Conservation (phyloP, 306 rosid species). For the Echinosophora koreensis region DNA sequence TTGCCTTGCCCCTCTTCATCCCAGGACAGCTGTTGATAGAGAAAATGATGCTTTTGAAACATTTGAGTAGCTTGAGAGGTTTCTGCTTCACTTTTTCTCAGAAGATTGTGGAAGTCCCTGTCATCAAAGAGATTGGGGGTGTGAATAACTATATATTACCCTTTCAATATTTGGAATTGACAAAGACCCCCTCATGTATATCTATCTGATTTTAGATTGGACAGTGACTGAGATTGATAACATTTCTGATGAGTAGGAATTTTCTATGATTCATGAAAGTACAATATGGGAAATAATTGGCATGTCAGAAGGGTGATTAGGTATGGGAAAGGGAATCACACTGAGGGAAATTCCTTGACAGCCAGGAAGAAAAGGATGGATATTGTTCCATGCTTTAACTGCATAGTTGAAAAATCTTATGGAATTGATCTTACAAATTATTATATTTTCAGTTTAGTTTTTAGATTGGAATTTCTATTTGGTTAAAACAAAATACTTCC, state of each 20-base stretch:
- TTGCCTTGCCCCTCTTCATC: slow-evolving; percentile 20
- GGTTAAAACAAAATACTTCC: background rate
- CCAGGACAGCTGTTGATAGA: slow-evolving; percentile 57
- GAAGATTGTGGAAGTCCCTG: slow-evolving; percentile 39
- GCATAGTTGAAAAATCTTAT: slow-evolving; percentile 5
- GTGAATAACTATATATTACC: slow-evolving; percentile 44
- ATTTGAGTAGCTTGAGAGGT: slow-evolving; percentile 78
- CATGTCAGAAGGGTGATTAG: slow-evolving; percentile 53
- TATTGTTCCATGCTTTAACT: slow-evolving; percentile 15
- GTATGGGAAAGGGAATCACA: slow-evolving; percentile 55
- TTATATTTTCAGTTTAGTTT: background rate
- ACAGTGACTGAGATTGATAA: slow-evolving; percentile 41
- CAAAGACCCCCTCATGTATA: slow-evolving; percentile 27
- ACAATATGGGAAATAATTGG: slow-evolving; percentile 27
- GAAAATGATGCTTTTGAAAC: slow-evolving; percentile 43
- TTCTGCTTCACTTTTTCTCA: slow-evolving; percentile 60
- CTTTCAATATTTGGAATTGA: slow-evolving; percentile 44
- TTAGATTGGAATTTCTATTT: background rate
- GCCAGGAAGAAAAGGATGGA: slow-evolving; percentile 51
- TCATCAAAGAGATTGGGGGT: slow-evolving; percentile 36
- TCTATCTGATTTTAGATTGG: slow-evolving; percentile 39
- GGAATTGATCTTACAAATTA: background rate
- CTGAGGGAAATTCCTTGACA: slow-evolving; percentile 19
- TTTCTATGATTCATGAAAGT: slow-evolving; percentile 40
- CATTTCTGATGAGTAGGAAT: slow-evolving; percentile 36